A percentile compares a stretch with the other conserved stretches of the same genome.
Conservation (phyloP, 2,329 filamentous ascomycete genomes). For the Trichoderma sp. region DNA sequence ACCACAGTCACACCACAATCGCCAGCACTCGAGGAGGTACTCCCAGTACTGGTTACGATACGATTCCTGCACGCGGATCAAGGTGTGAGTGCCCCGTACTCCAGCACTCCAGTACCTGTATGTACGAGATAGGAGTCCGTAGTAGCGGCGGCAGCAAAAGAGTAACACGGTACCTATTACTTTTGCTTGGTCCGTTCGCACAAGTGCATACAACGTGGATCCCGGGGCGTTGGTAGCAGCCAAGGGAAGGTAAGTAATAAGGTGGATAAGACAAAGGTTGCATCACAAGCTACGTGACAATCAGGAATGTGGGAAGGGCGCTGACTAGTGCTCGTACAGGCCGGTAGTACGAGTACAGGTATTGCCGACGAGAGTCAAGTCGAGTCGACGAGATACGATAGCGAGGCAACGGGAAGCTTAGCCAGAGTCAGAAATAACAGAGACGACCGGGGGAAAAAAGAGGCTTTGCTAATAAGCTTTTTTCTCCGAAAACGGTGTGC, state of each 20-base stretch:
- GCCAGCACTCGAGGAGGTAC: background rate
- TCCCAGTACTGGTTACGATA: no score
- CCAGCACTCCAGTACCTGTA: background rate
- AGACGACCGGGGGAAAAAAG: background rate
- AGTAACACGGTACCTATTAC: background rate
- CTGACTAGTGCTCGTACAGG: conserved; percentile 15
- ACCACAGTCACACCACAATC: conserved; percentile 19
- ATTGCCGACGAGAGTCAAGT: background rate
- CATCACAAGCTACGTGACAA: conserved; percentile 23
- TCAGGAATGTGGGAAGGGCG: conserved; percentile 20
- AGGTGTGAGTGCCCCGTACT: background rate
- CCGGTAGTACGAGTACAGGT: background rate
- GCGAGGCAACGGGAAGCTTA: background rate
- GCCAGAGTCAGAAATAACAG: background rate
- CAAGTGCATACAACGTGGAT: conserved; percentile 19
- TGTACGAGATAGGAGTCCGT: conserved; percentile 9
- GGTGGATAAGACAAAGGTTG: conserved; percentile 20
- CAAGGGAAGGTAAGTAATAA: background rate
- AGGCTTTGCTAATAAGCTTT: background rate
- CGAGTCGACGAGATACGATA: no score
- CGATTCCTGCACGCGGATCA: background rate
- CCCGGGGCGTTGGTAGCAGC: conserved; percentile 23
- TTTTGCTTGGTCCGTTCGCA: background rate
- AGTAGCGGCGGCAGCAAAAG: background rate
- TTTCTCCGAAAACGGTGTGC: background rate